phyloP scores from a whole-genome alignment of 345 rosid species.

The Eucalyptus tenuipes region DNA sequence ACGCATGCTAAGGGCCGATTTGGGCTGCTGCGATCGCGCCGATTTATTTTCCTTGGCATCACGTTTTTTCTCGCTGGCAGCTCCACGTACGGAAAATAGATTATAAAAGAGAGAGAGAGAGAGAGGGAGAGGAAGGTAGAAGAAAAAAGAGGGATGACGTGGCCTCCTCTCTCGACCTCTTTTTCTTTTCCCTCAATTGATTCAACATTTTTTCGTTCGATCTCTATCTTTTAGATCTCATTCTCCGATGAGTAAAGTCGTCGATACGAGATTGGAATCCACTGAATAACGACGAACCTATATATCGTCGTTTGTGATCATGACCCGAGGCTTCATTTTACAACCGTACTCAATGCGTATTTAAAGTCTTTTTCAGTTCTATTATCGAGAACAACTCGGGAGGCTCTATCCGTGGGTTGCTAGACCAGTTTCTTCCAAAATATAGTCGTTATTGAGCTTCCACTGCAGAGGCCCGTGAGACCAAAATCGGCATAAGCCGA shows the following conservation, averaged over 20 bases:
- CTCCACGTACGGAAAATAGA: not conserved
- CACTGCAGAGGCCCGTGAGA: too few relatives aligned
- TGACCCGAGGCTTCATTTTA: too few relatives aligned
- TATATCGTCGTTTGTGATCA: not conserved
- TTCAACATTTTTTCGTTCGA: not conserved
- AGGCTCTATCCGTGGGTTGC: too few relatives aligned
- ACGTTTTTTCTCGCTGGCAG: not conserved
- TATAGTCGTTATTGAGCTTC: too few relatives aligned
- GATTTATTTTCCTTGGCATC: not conserved
- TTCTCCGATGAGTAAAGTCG: not conserved
- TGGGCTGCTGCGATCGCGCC: not conserved
- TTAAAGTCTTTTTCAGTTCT: too few relatives aligned
- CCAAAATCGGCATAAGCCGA: too few relatives aligned
- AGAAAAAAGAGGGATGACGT: not conserved
- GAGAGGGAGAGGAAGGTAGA: not conserved
- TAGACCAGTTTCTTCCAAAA: too few relatives aligned
- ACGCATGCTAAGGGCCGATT: not conserved
- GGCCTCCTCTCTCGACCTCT: not conserved
- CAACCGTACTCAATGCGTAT: fast-evolving
- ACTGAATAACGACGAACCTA: not conserved
- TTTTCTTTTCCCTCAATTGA: not conserved
- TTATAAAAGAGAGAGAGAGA: too few relatives aligned
- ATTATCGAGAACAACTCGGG: too few relatives aligned
- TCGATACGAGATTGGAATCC: not conserved
- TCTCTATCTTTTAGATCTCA: not conserved